phyloP scores from a whole-genome alignment of 2,329 filamentous ascomycete genomes.

The Colletotrichum theobromicola region DNA sequence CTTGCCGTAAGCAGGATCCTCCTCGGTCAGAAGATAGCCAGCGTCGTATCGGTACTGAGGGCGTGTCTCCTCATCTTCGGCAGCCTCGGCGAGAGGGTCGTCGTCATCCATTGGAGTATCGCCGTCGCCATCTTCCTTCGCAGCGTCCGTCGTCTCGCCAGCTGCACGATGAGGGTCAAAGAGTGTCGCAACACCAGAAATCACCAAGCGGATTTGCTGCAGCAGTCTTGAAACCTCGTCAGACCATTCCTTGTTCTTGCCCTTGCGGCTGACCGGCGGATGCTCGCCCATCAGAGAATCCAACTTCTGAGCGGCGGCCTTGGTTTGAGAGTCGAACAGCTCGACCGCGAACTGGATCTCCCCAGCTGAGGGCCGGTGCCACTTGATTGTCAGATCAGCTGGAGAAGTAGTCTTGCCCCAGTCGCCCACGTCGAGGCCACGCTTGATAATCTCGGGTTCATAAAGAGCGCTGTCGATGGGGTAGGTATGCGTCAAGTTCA shows the following conservation, averaged over 20 bases:
- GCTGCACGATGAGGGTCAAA: constrained; percentile 83
- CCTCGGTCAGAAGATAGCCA: constrained; percentile 76
- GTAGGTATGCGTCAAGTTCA: constrained; percentile 94
- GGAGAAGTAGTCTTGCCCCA: constrained; percentile 85
- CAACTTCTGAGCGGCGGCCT: constrained; percentile 76
- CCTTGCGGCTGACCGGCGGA: constrained; percentile 84
- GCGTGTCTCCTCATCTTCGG: constrained; percentile 81
- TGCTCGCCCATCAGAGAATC: constrained; percentile 80
- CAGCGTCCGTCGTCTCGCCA: constrained; percentile 41
- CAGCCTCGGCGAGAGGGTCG: constrained; percentile 64
- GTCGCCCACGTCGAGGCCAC: constrained; percentile 76
- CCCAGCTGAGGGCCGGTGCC: constrained; percentile 82
- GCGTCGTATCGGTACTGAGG: constrained; percentile 88
- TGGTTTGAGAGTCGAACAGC: constrained; percentile 84
- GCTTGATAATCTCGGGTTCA: constrained; percentile 74
- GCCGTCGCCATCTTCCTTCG: constrained; percentile 56
- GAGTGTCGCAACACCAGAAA: constrained; percentile 87
- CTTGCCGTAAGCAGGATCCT: constrained; percentile 67
- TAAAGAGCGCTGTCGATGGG: constrained; percentile 89
- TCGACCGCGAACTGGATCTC: constrained; percentile 91
- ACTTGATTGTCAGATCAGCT: constrained; percentile 80
- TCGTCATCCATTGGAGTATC: constrained; percentile 46
- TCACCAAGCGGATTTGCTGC: constrained; percentile 84
- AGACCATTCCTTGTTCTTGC: constrained; percentile 98
- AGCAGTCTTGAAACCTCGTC: constrained; percentile 93